Evolutionary conservation across 1,139 yeast genomes (phyloP).

Genomic region (Lodderomyces orthopsilosis): DNA sequence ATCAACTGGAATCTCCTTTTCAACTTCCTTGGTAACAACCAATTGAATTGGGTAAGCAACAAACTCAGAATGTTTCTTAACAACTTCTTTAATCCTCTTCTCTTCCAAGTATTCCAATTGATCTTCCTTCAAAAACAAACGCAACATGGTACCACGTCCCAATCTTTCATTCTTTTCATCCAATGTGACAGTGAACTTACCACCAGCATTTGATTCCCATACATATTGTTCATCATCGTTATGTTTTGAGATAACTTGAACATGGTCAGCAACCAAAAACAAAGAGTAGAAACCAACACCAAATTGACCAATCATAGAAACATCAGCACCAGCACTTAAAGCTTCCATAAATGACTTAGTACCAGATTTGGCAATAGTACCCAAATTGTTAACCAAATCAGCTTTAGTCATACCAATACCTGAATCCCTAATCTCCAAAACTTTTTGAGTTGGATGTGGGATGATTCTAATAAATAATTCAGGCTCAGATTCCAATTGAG

Average conservation of each 20-base stretch:
- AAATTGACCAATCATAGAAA: slow-evolving; percentile 99
- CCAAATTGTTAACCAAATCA: slow-evolving; percentile 97
- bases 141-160: slow-evolving; percentile 92
- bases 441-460: slow-evolving; percentile 91
- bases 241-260: slow-evolving; percentile 97
- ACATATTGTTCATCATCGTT: slow-evolving; percentile 99
- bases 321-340: slow-evolving; percentile 98
- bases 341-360: slow-evolving; percentile 99
- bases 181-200: slow-evolving; percentile 93
- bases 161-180: slow-evolving; percentile 84
- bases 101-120: slow-evolving; percentile 99
- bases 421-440: slow-evolving; percentile 96
- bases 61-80: slow-evolving; percentile 99
- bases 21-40: slow-evolving; percentile 98
- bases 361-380: slow-evolving; percentile 99
- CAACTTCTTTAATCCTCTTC: slow-evolving; percentile 98
- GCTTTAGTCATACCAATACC: slow-evolving; percentile 99
- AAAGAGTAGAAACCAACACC: slow-evolving; percentile 99
- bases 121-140: slow-evolving; percentile 97
- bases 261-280: slow-evolving; percentile 98
- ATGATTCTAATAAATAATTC: slow-evolving; percentile 96
- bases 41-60: slow-evolving; percentile 99
- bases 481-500: slow-evolving; percentile 91
- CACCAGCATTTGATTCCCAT: slow-evolving; percentile 99
- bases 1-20: slow-evolving; percentile 84